Percentiles rank a stretch among this genome's conserved stretches.
Conservation (phyloP, 345 rosid genomes). For the Adansonia digitata region DNA sequence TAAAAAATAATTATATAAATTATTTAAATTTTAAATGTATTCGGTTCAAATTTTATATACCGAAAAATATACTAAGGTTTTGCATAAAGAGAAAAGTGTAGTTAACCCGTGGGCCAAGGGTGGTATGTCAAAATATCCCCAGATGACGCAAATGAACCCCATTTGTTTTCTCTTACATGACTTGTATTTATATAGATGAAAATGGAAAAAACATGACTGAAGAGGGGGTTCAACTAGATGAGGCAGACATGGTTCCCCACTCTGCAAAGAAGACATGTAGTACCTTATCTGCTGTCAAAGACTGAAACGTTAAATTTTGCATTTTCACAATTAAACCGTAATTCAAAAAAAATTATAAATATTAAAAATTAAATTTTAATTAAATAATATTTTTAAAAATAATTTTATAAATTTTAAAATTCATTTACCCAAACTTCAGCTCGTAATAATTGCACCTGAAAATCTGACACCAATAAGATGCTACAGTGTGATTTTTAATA, state of each 20-base stretch:
- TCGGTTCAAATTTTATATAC: too few species aligned
- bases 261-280: background rate
- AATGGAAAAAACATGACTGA: background rate
- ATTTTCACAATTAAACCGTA: background rate
- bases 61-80: too few species aligned
- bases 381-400: too few species aligned
- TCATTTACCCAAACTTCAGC: background rate
- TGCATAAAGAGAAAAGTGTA: too few species aligned
- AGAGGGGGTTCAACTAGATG: background rate
- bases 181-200: background rate
- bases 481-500: background rate
- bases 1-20: too few species aligned
- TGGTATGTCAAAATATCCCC: background rate
- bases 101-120: background rate
- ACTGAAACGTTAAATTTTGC: background rate
- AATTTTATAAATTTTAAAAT: too few species aligned
- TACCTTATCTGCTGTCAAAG: background rate
- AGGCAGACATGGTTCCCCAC: slow-evolving; percentile 4
- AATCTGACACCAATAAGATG: slow-evolving; percentile 5
- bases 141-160: background rate
- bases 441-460: slow-evolving; percentile 17
- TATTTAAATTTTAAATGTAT: too few species aligned
- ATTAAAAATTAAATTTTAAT: too few species aligned
- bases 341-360: too few species aligned
- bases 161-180: too few species aligned